These are phyloP conservation scores for Kingdonia uniflora DNA, from an alignment of 164 flowering plant genomes.

Conservation along the genomic window DNA sequence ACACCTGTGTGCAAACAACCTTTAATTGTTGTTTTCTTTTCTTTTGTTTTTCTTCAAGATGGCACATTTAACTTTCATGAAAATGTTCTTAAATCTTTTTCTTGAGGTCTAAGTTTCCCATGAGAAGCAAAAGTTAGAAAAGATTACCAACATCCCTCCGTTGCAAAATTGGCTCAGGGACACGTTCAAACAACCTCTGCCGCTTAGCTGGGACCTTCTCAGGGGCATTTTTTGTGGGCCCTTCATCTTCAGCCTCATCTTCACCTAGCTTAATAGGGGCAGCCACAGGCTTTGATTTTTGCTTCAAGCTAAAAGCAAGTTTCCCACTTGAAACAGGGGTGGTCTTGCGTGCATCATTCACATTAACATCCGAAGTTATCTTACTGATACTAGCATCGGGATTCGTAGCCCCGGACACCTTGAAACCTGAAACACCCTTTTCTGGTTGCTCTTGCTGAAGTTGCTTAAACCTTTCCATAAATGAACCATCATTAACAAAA, in stretches of 20 bases:
- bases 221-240: constrained; percentile 25
- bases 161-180: constrained; percentile 28
- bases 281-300: constrained; percentile 75
- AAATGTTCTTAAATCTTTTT: too few relatives aligned
- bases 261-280: constrained; percentile 67
- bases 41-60: too few relatives aligned
- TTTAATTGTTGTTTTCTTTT: too few relatives aligned
- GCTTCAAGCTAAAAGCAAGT: constrained; percentile 97
- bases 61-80: too few relatives aligned
- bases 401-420: constrained; percentile 22
- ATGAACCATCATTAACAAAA: constrained; percentile 92
- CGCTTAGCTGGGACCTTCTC: constrained; percentile 44
- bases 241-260: constrained; percentile 79
- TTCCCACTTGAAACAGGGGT: constrained; percentile 49
- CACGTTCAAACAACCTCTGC: constrained; percentile 45
- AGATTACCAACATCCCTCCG: constrained; percentile 79
- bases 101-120: too few relatives aligned
- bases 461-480: constrained; percentile 90
- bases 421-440: constrained; percentile 21
- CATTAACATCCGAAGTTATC: constrained; percentile 20
- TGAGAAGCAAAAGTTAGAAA: constrained; percentile 19
- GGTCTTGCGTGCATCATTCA: constrained; percentile 28
- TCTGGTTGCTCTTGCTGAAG: constrained; percentile 59
- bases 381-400: constrained; percentile 27
- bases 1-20: too few relatives aligned